These are phyloP conservation scores for Jacaranda copaia DNA, from an alignment of 257 asterid genomes.

Conservation along the genomic window DNA sequence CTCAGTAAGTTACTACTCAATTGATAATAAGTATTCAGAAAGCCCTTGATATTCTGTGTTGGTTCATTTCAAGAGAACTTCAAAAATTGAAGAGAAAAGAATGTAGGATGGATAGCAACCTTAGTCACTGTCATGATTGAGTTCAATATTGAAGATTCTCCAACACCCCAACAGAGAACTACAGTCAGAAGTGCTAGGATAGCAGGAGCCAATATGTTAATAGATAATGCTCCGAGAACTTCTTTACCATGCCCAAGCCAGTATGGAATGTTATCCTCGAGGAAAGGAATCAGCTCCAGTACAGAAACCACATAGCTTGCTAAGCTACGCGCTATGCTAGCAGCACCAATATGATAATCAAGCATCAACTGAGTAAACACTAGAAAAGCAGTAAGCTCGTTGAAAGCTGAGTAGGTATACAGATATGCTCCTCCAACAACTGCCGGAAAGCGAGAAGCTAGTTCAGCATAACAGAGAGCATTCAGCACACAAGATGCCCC, in stretches of 20 bases:
- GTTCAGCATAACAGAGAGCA: conserved; percentile 94
- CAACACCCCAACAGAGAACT: conserved; percentile 91
- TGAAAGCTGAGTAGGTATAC: conserved; percentile 92
- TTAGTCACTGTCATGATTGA: conserved; percentile 80
- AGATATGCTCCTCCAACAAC: conserved; percentile 98
- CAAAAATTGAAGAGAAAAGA: conserved; percentile 20
- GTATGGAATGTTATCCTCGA: conserved; percentile 69
- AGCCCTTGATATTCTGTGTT: too few relatives aligned
- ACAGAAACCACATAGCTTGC: conserved; percentile 79
- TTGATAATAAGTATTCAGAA: too few relatives aligned
- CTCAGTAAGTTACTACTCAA: neutral
- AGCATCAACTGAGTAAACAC: conserved; percentile 95
- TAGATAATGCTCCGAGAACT: conserved; percentile 69
- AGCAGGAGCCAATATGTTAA: conserved; percentile 85
- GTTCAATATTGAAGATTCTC: conserved; percentile 89
- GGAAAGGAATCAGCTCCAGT: conserved; percentile 80
- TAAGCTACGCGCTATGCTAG: conserved; percentile 97
- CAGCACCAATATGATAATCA: conserved; percentile 97
- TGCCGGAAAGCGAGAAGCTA: conserved; percentile 95
- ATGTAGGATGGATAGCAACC: conserved; percentile 51
- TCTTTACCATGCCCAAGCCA: conserved; percentile 97
- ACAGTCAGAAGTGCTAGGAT: conserved; percentile 70
- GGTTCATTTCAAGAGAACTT: neutral
- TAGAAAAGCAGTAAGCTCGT: conserved; percentile 92
- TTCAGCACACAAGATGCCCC: conserved; percentile 87